Base-by-base conservation (phyloP, 305 asterid species). In the Fraxinus angustifolia region DNA sequence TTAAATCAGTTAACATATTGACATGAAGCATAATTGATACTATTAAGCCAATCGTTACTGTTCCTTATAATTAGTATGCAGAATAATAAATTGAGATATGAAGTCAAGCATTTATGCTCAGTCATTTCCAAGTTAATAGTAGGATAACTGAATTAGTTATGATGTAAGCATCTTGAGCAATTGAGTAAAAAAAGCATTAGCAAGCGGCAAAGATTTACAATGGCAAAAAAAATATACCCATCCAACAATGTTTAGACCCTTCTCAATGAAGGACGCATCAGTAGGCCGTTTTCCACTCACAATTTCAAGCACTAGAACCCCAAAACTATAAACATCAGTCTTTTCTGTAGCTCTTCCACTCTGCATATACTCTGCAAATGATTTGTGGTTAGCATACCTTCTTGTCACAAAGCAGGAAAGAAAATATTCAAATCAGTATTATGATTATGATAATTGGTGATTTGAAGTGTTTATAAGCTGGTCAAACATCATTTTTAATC, bases 261-360 rank as follows among this genome's bases (percentile, higher is more conserved):
- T 95, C 89, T 95, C 98, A 6, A 95, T 95, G 90, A 91, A 95
- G 71, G 98, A 92, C 68, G 98, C 91, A 84, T 95, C 97, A 67
- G 97, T 95, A 31, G 97, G 99, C 87, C 98, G 89, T 83, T 92
- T 93, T 53, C 97, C 96, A 28, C 98, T 95, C 81, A 93, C 86
- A 82, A 93, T 87, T 87, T 95, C 99, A 77, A 93, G 97, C 83
- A 92, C 88, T 82, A 93, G 84, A 89, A 95, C 99, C 78, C 99
- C 99, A 76, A 95, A 95, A 88, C 98, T 95, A 76, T 91, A 93
- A 81, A 95, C 97, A 87, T 95, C 99, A 4, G 97, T 91, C 90
- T 95, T 95, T 82, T 93, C 97, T 30, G 99, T 95, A 86, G 98
- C 99, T 85, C 98, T 89, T 58, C 99, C 97, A 88, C 99, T 92